These are phyloP conservation scores for Stygiomarasmius scandens DNA, from an alignment of 1,284 basidiomycete genomes.

Conservation along the genomic window DNA sequence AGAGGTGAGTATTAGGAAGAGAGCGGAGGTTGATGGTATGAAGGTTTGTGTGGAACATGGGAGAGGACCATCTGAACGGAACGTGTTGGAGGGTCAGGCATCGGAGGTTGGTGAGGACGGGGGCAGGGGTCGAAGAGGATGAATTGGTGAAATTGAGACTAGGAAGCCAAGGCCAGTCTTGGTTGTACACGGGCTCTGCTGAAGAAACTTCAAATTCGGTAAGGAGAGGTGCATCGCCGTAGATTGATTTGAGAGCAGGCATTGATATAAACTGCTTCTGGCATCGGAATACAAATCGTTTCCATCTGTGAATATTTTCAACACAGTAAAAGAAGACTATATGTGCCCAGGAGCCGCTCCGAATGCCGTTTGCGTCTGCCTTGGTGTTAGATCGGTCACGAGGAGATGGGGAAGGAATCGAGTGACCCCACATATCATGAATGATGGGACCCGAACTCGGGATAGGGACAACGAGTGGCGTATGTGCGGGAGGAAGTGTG, in stretches of 20 bases:
- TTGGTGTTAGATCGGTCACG: conserved; percentile 26
- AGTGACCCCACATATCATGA: conserved; percentile 24
- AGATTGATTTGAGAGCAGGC: conserved; percentile 66
- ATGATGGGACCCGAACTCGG: conserved; percentile 15
- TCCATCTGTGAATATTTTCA: conserved; percentile 78
- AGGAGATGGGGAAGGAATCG: conserved; percentile 35
- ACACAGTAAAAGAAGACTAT: conserved; percentile 76
- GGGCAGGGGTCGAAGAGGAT: conserved; percentile 27
- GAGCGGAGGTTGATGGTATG: conserved; percentile 61
- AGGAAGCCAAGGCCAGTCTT: conserved; percentile 73
- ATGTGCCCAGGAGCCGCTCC: conserved; percentile 70
- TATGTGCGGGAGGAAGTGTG: conserved; percentile 27
- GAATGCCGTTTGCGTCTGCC: conserved; percentile 18
- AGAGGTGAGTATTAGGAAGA: conserved; percentile 61
- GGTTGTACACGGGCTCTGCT: conserved; percentile 60
- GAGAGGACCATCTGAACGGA: conserved; percentile 75
- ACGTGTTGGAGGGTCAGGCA: conserved; percentile 66
- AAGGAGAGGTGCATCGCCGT: conserved; percentile 69
- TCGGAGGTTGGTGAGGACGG: conserved; percentile 46
- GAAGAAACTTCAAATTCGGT: conserved; percentile 77
- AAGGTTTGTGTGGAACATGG: conserved; percentile 61
- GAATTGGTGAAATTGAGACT: conserved; percentile 38
- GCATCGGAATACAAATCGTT: conserved; percentile 76
- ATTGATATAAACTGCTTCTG: conserved; percentile 74
- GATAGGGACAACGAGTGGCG: conserved; percentile 35